These are phyloP conservation scores for Mycena latifolia DNA, from an alignment of 768 basidiomycete species.

Conservation along the genomic window DNA sequence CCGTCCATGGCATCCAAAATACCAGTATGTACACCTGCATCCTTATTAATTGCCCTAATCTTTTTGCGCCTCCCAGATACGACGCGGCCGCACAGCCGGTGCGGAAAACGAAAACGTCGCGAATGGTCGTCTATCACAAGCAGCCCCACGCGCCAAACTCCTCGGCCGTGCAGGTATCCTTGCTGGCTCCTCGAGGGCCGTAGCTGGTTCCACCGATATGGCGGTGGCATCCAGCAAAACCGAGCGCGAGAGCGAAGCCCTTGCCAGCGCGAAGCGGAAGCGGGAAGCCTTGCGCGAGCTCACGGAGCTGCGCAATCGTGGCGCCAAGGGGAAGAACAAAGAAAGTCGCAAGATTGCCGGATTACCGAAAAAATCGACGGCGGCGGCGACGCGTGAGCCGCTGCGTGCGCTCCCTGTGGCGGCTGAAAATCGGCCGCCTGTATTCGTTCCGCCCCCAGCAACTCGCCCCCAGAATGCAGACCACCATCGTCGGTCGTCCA, in stretches of 20 bases:
- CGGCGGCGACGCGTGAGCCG: conserved; percentile 4
- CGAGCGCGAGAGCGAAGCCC: conserved; percentile 9
- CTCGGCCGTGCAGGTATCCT: conserved; percentile 1
- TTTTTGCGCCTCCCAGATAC: conserved; percentile 17
- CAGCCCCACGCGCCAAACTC: conserved; percentile 15
- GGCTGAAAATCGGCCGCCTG: neutral
- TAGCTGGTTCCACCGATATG: neutral
- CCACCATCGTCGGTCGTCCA: conserved; percentile 7
- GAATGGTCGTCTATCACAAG: neutral
- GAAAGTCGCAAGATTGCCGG: conserved; percentile 25
- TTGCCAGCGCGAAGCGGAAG: conserved; percentile 33
- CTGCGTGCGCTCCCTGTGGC: conserved; percentile 1
- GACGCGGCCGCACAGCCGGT: conserved; percentile 27
- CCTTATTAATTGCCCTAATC: neutral
- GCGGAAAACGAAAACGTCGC: conserved; percentile 31
- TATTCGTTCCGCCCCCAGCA: conserved; percentile 14
- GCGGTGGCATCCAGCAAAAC: conserved; percentile 16
- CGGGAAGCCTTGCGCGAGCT: conserved; percentile 32
- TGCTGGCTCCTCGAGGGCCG: conserved; percentile 7
- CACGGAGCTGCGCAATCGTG: conserved; percentile 17
- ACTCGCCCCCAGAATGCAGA: neutral
- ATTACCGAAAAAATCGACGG: conserved; percentile 26
- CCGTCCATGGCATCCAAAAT: conserved; percentile 32
- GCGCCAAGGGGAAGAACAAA: neutral
- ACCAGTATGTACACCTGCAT: conserved; percentile 7